Evolutionary conservation across 768 basidiomycete species (phyloP), one percentile per base, ranked within the genome.

Genomic region (Hericium rajendrae): DNA sequence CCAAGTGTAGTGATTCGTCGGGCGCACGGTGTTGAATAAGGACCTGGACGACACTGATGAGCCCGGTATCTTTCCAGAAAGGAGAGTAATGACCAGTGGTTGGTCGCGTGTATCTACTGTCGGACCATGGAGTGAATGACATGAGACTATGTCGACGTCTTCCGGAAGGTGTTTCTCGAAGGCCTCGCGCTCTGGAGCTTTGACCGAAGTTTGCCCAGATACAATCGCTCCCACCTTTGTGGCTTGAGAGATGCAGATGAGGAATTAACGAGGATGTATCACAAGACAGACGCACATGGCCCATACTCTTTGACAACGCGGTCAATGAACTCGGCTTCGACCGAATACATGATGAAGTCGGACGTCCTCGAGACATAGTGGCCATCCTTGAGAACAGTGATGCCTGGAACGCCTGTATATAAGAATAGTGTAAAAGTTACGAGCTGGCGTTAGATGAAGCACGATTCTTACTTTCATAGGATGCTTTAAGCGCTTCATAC

Each of bases 151-250:
- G 64, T 86, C 79, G 12, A 89, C 85, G 65, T 99, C 97, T 2
- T 71, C 62, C 0, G 97, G 97, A 2, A 98, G 83, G 65, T 90
- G 76, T 38, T 81, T 80, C 63, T 99, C 97, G 65, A 97, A 98
- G 0, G 97, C 94, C 2, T 70, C 79, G 61, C 80, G 84, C 68
- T 99, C 97, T 0, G 97, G 97, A 0, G 93, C 90, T 68, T 99
- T 99, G 48, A 97, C 94, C 1, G 91, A 94, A 0, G 95, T 99
- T 69, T 99, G 95, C 1, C 95, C 97, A 0, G 92, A 83, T 26
- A 99, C 94, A 48, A 95, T 82, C 2, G 97, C 92, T 16, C 90
- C 81, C 22, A 94, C 70, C 72, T 97, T 98, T 0, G 95, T 97
- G 12, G 94, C 94, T 93, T 40, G 57, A 40, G 9, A 32, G 12